phyloP scores from a whole-genome alignment of 768 basidiomycete species.

The Calocybe indica region DNA sequence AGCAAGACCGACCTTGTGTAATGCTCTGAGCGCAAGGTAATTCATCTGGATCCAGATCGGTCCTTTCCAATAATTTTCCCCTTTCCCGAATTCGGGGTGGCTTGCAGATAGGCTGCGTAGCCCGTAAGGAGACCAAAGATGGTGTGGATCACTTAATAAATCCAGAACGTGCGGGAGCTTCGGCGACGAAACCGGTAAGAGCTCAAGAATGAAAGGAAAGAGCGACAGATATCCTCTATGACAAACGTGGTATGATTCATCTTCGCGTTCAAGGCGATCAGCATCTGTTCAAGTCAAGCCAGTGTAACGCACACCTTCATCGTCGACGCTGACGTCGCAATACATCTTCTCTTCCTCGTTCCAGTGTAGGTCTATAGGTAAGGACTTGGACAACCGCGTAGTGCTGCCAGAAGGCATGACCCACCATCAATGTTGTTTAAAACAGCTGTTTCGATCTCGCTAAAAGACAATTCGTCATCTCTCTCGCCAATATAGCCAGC shows the following conservation, averaged over 20 bases:
- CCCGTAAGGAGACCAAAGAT: conserved; percentile 90
- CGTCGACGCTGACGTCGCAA: conserved; percentile 82
- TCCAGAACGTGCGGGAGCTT: conserved; percentile 80
- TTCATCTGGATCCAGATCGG: conserved; percentile 99
- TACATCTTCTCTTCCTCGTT: conserved; percentile 87
- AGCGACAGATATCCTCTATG: conserved; percentile 91
- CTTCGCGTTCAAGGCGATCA: conserved; percentile 30
- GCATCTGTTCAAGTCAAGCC: not conserved
- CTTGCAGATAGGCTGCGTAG: conserved; percentile 83
- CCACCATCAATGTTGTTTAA: conserved; percentile 81
- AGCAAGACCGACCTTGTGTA: conserved; percentile 56
- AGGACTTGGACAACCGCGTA: not conserved
- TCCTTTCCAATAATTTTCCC: conserved; percentile 97
- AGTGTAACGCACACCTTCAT: conserved; percentile 55
- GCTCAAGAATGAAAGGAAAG: conserved; percentile 85
- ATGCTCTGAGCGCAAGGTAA: conserved; percentile 75
- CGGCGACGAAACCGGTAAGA: conserved; percentile 72
- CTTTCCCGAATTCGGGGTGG: conserved; percentile 86
- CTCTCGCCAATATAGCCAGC: conserved; percentile 79
- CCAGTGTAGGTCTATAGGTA: conserved; percentile 80
- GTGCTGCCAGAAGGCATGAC: conserved; percentile 4
- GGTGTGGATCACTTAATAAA: conserved; percentile 69
- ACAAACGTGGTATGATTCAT: conserved; percentile 89
- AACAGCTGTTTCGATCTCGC: conserved; percentile 73
- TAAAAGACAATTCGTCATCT: conserved; percentile 79